phyloP scores from a whole-genome alignment of 2,329 filamentous ascomycete species.

The Fusarium sp. region DNA sequence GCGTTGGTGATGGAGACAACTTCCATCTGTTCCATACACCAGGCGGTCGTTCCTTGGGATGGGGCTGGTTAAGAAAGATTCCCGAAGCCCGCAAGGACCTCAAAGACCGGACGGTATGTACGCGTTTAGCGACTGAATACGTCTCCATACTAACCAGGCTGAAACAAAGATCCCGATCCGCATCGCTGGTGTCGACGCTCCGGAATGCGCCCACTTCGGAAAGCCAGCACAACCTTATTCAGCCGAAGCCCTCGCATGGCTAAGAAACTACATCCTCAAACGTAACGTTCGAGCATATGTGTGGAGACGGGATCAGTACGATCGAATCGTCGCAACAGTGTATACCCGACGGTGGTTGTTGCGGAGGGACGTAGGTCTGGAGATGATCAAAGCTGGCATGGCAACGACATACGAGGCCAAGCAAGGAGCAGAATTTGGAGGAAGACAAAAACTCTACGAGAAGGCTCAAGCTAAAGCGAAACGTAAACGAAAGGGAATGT shows the following conservation, averaged over 20 bases:
- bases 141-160: slow-evolving; percentile 28
- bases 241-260: slow-evolving; percentile 82
- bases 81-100: slow-evolving; percentile 75
- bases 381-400: slow-evolving; percentile 87
- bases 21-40: slow-evolving; percentile 96
- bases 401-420: slow-evolving; percentile 97
- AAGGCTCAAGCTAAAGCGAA: slow-evolving; percentile 75
- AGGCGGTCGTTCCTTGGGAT: slow-evolving; percentile 85
- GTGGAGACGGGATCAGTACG: slow-evolving; percentile 90
- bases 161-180: slow-evolving; percentile 79
- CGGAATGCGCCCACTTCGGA: slow-evolving; percentile 93
- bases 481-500: slow-evolving; percentile 75
- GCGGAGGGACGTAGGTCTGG: slow-evolving; percentile 83
- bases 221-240: slow-evolving; percentile 85
- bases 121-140: neutral
- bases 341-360: slow-evolving; percentile 76
- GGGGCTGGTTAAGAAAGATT: slow-evolving; percentile 88
- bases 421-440: slow-evolving; percentile 87
- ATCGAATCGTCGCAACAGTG: slow-evolving; percentile 88
- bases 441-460: slow-evolving; percentile 71
- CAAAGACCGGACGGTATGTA: slow-evolving; percentile 79
- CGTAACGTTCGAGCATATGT: slow-evolving; percentile 84
- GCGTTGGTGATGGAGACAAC: slow-evolving; percentile 95
- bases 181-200: slow-evolving; percentile 91
- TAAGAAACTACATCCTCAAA: slow-evolving; percentile 77